These are phyloP conservation scores for Blastobotrys indianensis DNA, from an alignment of 1,139 yeast species.

Conservation along the genomic window DNA sequence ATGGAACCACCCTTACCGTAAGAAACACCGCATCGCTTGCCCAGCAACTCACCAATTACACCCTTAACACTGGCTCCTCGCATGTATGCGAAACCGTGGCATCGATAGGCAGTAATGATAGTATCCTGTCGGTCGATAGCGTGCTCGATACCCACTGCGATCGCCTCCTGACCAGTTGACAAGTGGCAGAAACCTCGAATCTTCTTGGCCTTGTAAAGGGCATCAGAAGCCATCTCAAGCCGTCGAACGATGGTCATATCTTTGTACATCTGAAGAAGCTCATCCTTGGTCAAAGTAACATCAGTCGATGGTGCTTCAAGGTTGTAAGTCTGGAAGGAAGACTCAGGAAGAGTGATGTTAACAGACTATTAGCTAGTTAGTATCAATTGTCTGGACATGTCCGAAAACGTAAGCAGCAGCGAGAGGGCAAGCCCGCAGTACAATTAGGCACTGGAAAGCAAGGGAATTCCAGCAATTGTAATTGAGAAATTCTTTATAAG, in stretches of 20 bases:
- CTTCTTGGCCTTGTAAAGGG: constrained; percentile 95
- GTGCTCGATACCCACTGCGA: constrained; percentile 96
- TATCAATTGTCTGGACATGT: neutral
- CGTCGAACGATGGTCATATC: constrained; percentile 91
- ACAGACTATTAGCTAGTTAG: constrained; percentile 16
- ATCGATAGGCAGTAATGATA: constrained; percentile 93
- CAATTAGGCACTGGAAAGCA: neutral
- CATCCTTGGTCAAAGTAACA: constrained; percentile 73
- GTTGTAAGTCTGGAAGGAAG: constrained; percentile 81
- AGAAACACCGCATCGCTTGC: constrained; percentile 91
- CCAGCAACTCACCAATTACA: constrained; percentile 94
- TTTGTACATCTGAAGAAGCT: constrained; percentile 87
- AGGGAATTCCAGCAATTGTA: too few relatives aligned
- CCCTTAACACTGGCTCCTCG: constrained; percentile 90
- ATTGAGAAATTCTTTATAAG: too few relatives aligned
- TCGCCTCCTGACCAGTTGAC: constrained; percentile 98
- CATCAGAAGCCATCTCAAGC: constrained; percentile 99
- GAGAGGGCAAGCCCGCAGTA: neutral
- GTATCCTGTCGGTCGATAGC: constrained; percentile 83
- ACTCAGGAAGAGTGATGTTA: constrained; percentile 57
- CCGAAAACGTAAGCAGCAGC: neutral
- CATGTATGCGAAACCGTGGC: constrained; percentile 97
- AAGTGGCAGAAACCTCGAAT: constrained; percentile 98
- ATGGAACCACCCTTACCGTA: constrained; percentile 99
- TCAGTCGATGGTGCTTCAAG: constrained; percentile 59